These are phyloP conservation scores for Thamnidium elegans DNA, from an alignment of 192 early-diverging fungal species.

Conservation along the genomic window DNA sequence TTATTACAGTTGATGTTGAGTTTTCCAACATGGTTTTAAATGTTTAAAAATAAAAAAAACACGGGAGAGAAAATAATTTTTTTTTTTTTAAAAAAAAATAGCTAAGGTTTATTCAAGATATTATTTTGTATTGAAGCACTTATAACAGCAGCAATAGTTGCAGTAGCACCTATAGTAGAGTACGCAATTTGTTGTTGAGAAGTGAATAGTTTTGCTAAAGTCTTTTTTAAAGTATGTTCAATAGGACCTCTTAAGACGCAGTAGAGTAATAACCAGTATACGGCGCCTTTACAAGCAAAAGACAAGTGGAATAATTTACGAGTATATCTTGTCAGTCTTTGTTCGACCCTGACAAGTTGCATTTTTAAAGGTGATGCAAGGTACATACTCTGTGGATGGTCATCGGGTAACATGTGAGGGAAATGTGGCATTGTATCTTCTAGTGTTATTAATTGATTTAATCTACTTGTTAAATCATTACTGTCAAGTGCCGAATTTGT, in stretches of 20 bases:
- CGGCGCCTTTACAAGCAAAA: slow-evolving; percentile 30
- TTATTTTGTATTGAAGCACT: slow-evolving; percentile 7
- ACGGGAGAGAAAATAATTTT: no score
- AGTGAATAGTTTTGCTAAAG: slow-evolving; percentile 8
- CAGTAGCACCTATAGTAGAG: slow-evolving; percentile 25
- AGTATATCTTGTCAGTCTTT: slow-evolving; percentile 13
- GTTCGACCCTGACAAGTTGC: slow-evolving; percentile 21
- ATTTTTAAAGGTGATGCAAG: slow-evolving; percentile 21
- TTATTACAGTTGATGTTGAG: not conserved
- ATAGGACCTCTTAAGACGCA: slow-evolving; percentile 29
- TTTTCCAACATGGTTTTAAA: no score
- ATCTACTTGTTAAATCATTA: slow-evolving; percentile 1
- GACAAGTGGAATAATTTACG: slow-evolving; percentile 23
- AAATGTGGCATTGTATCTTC: slow-evolving; percentile 16
- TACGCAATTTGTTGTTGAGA: slow-evolving; percentile 20
- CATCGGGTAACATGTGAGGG: slow-evolving; percentile 27
- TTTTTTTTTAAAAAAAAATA: no score
- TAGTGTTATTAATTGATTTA: not conserved
- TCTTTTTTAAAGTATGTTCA: slow-evolving; percentile 20
- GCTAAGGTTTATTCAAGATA: no score
- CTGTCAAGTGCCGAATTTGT: not conserved
- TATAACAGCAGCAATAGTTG: slow-evolving; percentile 17
- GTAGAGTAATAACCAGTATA: slow-evolving; percentile 35
- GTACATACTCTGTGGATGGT: slow-evolving; percentile 28
- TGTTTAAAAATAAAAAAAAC: no score